Conservation (phyloP, 2,329 filamentous ascomycete genomes). For the Fusarium albidum region DNA sequence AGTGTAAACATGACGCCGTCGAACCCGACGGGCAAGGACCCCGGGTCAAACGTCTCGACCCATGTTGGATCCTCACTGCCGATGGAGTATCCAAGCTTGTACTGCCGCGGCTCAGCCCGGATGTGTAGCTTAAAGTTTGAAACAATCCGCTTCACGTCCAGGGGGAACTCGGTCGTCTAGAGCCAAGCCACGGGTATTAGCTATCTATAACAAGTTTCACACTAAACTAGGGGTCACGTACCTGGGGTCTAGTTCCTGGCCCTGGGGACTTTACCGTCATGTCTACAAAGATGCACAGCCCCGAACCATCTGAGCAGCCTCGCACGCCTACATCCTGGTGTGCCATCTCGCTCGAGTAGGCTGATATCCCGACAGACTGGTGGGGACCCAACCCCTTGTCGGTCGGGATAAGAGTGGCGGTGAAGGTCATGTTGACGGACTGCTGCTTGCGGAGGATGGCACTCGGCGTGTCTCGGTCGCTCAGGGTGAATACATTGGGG, state of each 20-base stretch:
- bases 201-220: too few species aligned
- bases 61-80: slow-evolving; percentile 12
- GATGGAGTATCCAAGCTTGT: slow-evolving; percentile 36
- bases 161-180: slow-evolving; percentile 12
- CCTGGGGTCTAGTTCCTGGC: slow-evolving; percentile 16
- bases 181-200: not conserved
- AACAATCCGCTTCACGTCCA: slow-evolving; percentile 13
- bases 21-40: slow-evolving; percentile 25
- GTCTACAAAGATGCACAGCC: slow-evolving; percentile 33
- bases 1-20: slow-evolving; percentile 36
- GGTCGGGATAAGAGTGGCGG: slow-evolving; percentile 29
- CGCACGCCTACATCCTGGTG: slow-evolving; percentile 41
- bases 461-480: slow-evolving; percentile 41
- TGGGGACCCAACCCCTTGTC: slow-evolving; percentile 22
- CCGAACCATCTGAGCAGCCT: slow-evolving; percentile 33
- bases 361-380: slow-evolving; percentile 39
- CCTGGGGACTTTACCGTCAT: slow-evolving; percentile 12
- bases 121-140: slow-evolving; percentile 30
- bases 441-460: slow-evolving; percentile 42
- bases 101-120: slow-evolving; percentile 29
- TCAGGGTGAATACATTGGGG: slow-evolving; percentile 39
- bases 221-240: not conserved
- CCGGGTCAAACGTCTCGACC: slow-evolving; percentile 25
- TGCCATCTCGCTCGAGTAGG: slow-evolving; percentile 38
- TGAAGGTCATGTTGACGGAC: slow-evolving; percentile 43